These are phyloP conservation scores for Paecilomyces fulvus DNA, from an alignment of 2,329 filamentous ascomycete species.

Conservation along the genomic window DNA sequence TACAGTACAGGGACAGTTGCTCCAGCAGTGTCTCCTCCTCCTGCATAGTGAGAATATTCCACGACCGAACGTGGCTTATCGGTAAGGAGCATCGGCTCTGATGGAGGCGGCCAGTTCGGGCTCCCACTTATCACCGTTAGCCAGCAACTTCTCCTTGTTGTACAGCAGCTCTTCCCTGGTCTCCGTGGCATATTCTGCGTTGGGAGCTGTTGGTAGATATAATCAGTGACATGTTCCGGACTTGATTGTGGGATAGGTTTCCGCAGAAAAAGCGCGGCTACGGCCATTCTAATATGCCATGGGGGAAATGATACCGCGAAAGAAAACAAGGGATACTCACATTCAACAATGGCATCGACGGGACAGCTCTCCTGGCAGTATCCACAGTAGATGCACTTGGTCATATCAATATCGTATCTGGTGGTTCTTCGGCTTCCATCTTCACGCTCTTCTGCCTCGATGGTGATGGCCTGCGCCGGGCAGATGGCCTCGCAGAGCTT, in stretches of 20 bases:
- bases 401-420: conserved; percentile 99
- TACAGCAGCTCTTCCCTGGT: conserved; percentile 89
- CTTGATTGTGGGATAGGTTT: background rate
- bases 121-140: conserved; percentile 96
- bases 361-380: conserved; percentile 99
- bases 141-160: conserved; percentile 90
- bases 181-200: conserved; percentile 67
- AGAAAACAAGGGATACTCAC: conserved; percentile 30
- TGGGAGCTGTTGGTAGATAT: conserved; percentile 43
- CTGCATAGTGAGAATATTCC: background rate
- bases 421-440: conserved; percentile 93
- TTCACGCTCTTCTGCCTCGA: conserved; percentile 95
- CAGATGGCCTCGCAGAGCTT: conserved; percentile 99
- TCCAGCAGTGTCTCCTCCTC: background rate
- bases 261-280: background rate
- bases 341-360: conserved; percentile 85
- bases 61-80: conserved; percentile 44
- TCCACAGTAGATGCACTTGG: conserved; percentile 99
- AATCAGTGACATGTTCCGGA: conserved; percentile 8
- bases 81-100: conserved; percentile 86
- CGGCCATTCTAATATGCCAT: background rate
- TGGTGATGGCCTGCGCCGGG: conserved; percentile 96
- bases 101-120: conserved; percentile 88
- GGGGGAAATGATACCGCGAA: background rate
- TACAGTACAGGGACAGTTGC: background rate